Percentiles rank a stretch among this genome's conserved stretches.
These are phyloP conservation scores for Claviceps maximensis DNA, from an alignment of 2,329 filamentous ascomycete species.

Conservation along the genomic window DNA sequence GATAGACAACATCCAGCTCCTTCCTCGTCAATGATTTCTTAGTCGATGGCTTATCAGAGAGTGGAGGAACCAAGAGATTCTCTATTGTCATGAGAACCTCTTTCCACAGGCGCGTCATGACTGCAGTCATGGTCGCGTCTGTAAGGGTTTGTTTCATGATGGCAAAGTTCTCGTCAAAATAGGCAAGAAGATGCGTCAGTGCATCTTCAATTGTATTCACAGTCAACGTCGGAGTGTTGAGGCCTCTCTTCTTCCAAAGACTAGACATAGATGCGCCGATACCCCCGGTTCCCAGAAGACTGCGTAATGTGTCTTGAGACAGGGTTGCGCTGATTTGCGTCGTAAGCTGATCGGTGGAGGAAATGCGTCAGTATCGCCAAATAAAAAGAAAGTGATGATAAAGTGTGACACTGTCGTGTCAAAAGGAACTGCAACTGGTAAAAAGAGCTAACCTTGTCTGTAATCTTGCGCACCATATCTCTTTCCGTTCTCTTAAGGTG, in stretches of 20 bases:
- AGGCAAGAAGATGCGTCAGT: conserved; percentile 72
- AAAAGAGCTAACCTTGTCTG: conserved; percentile 63
- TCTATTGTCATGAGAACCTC: conserved; percentile 90
- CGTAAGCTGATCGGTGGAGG: conserved; percentile 48
- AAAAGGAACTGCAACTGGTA: neutral
- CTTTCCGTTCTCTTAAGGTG: conserved; percentile 89
- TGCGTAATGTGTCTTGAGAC: conserved; percentile 66
- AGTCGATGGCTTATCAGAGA: conserved; percentile 85
- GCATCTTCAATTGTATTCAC: conserved; percentile 66
- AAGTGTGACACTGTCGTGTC: neutral
- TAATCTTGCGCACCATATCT: conserved; percentile 96
- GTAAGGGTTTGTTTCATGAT: conserved; percentile 98
- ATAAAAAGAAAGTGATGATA: neutral
- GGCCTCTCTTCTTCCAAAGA: conserved; percentile 48
- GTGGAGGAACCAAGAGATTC: conserved; percentile 73
- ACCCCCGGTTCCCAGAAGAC: conserved; percentile 57
- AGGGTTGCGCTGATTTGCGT: conserved; percentile 85
- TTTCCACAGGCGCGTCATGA: conserved; percentile 98
- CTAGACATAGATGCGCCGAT: conserved; percentile 61
- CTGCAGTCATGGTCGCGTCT: conserved; percentile 90
- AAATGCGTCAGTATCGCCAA: conserved; percentile 1
- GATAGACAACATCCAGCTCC: conserved; percentile 89
- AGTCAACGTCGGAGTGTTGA: conserved; percentile 44
- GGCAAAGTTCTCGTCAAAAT: conserved; percentile 97
- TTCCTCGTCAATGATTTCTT: conserved; percentile 74